Conservation (phyloP, 2,329 filamentous ascomycete genomes). For the Neonectria neomacrospora region DNA sequence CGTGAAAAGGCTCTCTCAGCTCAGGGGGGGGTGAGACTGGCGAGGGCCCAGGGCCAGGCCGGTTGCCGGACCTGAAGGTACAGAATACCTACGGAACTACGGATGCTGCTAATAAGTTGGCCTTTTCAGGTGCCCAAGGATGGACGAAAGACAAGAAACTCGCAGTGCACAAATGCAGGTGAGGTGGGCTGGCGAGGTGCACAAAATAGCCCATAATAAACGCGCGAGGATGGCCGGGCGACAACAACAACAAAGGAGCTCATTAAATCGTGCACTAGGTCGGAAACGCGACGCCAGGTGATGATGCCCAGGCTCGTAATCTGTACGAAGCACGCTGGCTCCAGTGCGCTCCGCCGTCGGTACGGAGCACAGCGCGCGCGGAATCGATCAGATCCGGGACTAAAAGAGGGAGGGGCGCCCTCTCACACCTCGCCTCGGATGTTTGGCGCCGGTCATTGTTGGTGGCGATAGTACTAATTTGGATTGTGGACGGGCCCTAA, state of each 20-base stretch:
- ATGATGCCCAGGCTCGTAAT: slow-evolving; percentile 6
- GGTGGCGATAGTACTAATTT: slow-evolving; percentile 11
- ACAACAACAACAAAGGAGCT: background rate
- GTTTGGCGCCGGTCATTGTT: slow-evolving; percentile 13
- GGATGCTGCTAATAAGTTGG: background rate
- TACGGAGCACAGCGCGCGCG: slow-evolving; percentile 12
- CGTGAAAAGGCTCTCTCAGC: background rate
- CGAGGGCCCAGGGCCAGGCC: background rate
- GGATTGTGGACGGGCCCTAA: slow-evolving; percentile 5
- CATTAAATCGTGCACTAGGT: background rate
- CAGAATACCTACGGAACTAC: background rate
- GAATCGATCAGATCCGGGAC: slow-evolving; percentile 20
- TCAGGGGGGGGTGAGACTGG: background rate
- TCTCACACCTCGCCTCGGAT: slow-evolving; percentile 10
- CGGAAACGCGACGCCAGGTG: background rate
- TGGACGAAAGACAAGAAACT: background rate
- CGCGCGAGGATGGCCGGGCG: background rate
- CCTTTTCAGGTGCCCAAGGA: background rate
- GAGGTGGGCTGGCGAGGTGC: background rate
- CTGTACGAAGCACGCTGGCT: background rate
- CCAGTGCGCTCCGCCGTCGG: background rate
- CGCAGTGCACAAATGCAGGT: background rate
- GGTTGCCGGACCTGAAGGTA: background rate
- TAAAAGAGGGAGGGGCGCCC: slow-evolving; percentile 19
- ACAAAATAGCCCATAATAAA: background rate